Conservation (phyloP, 768 basidiomycete species). For the Amanita subjunquillea region DNA sequence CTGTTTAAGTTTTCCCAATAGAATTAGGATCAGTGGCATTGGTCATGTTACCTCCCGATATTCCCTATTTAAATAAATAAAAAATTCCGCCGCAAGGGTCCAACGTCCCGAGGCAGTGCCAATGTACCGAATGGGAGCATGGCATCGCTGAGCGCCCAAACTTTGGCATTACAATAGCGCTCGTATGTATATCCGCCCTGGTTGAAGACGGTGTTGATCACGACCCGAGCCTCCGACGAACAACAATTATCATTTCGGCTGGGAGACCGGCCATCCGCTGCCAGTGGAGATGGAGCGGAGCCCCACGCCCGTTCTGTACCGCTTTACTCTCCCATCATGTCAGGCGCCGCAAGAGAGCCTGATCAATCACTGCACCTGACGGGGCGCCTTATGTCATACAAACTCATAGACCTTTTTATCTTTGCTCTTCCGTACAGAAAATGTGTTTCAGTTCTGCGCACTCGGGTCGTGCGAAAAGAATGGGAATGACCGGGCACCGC, state of each 20-base stretch:
- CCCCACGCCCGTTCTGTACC: background rate
- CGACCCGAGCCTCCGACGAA: too few species aligned
- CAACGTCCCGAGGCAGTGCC: background rate
- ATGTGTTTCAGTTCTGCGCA: background rate
- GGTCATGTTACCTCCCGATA: background rate
- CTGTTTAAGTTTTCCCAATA: background rate
- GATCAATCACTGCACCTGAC: background rate
- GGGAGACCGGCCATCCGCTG: background rate
- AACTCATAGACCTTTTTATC: background rate
- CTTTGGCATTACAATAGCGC: background rate
- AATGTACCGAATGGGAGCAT: background rate
- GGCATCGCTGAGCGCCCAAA: too few species aligned
- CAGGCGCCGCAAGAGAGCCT: background rate
- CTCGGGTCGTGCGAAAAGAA: background rate
- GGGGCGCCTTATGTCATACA: background rate
- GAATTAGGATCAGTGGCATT: background rate
- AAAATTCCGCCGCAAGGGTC: background rate
- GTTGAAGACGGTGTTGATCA: too few species aligned
- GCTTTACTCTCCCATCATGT: background rate
- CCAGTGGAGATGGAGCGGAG: constrained; percentile 2
- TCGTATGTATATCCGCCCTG: too few species aligned
- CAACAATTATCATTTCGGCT: background rate
- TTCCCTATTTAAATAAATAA: background rate
- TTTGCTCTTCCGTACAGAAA: background rate
- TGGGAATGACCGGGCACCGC: background rate